These are phyloP conservation scores for Boechera retrofracta DNA, from an alignment of 345 rosid species.

Conservation along the genomic window DNA sequence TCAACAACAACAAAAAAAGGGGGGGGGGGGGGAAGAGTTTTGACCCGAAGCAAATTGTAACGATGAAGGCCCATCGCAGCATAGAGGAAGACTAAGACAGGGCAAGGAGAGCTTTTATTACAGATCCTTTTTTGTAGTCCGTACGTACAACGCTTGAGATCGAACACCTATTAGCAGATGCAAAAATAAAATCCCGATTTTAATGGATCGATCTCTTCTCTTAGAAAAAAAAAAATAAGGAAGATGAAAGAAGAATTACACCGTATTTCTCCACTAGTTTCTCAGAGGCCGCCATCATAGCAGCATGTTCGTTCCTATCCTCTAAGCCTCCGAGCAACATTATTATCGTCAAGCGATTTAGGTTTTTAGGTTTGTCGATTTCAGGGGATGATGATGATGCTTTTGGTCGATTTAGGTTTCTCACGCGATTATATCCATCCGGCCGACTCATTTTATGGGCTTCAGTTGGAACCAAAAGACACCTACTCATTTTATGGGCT, in stretches of 20 bases:
- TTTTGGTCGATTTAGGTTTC: too few species aligned
- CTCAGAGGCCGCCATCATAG: background rate
- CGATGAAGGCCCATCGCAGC: slow-evolving; percentile 1
- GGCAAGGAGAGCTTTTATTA: background rate
- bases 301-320: background rate
- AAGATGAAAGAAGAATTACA: background rate
- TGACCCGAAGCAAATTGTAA: background rate
- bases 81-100: background rate
- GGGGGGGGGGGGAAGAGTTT: too few species aligned
- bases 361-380: background rate
- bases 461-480: background rate
- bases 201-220: too few species aligned
- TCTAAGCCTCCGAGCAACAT: background rate
- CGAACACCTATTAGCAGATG: background rate
- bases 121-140: background rate
- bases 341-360: background rate
- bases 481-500: too few species aligned
- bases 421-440: too few species aligned
- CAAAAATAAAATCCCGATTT: too few species aligned
- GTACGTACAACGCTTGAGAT: background rate
- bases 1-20: too few species aligned
- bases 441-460: too few species aligned
- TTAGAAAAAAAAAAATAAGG: too few species aligned
- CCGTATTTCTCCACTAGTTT: background rate
- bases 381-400: too few species aligned